Evolutionary conservation across 2,329 filamentous ascomycete species (phyloP), one percentile per base, ranked within the genome.

Genomic region (Volutella citrinella): DNA sequence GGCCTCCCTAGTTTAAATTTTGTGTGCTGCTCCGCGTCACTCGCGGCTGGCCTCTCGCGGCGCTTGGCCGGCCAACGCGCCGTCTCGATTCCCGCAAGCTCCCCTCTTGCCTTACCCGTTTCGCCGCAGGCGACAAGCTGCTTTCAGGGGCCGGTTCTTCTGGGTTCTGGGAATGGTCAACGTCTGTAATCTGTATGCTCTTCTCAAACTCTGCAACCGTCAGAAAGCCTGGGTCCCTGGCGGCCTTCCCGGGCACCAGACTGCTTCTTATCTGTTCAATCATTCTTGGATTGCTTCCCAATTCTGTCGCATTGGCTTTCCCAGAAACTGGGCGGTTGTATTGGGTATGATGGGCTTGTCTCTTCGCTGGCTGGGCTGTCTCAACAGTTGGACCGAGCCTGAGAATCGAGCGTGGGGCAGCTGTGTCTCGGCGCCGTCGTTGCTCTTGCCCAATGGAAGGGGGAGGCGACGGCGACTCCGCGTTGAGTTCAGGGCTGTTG

Each of bases 361-460:
- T 26, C 10, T 25, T 33, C 32, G 11, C 15, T 21, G 19, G 32
- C n/a, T 38, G 27, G 6, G 28, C 28, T 21, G 31, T 45, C 18
- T 51, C 36, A n/a, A 40, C 36, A n/a, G 32, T 19, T 27, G 29
- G 20, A 8, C 34, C 40, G n/a, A 35, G 18, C 26, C 62, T 64
- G 19, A 67, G 30, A 17, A 66, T 66, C 2, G 64, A 59, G 2
- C 54, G 57, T 6, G 59, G 54, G 11, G 45, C 40, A 5, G 25
- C 39, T 4, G 47, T 46, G 30, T 54, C 56, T 20, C 64, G 51
- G 18, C 64, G 55, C 15, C 55, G 54, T 10, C 46, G 42, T 38
- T 64, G 58, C 39, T 67, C 64, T 28, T 66, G 56, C 27, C 54
- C 41, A 19, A 65, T 36, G 1, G 62, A 62, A n/a, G 49, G 56